phyloP scores from a whole-genome alignment of 2,329 filamentous ascomycete species.

The Aspergillus ochraceus region DNA sequence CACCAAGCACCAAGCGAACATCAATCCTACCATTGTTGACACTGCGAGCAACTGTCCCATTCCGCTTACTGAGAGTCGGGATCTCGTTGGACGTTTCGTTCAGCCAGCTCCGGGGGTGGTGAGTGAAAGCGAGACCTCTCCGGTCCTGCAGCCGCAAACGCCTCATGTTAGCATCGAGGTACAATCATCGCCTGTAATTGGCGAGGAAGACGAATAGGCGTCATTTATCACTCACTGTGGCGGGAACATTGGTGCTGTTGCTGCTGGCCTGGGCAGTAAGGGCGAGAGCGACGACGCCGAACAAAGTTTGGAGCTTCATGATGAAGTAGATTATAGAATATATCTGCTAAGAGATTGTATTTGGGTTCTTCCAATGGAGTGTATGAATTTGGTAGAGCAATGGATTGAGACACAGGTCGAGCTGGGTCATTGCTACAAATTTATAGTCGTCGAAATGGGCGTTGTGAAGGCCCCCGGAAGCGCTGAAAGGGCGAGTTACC shows the following conservation, averaged over 20 bases:
- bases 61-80: neutral
- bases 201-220: neutral
- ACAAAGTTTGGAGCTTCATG: neutral
- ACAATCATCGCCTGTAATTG: neutral
- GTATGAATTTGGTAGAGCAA: neutral
- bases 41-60: neutral
- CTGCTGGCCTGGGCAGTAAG: neutral
- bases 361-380: neutral
- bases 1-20: neutral
- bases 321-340: neutral
- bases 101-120: neutral
- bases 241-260: neutral
- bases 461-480: too few relatives aligned
- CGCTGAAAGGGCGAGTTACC: neutral
- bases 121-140: neutral
- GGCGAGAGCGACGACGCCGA: neutral
- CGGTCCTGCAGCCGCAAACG: neutral
- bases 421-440: neutral
- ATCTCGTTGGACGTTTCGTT: neutral
- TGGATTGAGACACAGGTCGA: neutral
- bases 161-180: neutral
- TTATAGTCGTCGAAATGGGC: neutral
- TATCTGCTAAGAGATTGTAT: neutral
- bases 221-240: neutral
- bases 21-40: neutral